These are phyloP conservation scores for Trichoderma pleuroti DNA, from an alignment of 2,329 filamentous ascomycete species.

Conservation along the genomic window DNA sequence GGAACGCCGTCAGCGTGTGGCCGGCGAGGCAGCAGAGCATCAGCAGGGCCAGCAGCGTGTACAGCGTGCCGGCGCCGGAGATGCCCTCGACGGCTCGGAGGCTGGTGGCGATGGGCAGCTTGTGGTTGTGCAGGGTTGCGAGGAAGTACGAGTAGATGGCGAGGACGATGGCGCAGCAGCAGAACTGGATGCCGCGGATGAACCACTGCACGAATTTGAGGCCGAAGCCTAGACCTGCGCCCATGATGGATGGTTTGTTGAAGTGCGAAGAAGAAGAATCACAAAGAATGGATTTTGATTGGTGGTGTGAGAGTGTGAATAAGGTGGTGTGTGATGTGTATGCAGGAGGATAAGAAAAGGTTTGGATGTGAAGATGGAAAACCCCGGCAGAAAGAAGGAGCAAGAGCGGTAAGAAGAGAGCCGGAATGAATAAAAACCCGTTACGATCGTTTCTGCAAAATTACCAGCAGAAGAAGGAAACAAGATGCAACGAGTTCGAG, in stretches of 20 bases:
- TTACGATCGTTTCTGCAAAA: neutral
- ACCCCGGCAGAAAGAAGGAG: neutral
- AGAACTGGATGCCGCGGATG: slow-evolving; percentile 70
- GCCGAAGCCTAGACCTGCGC: slow-evolving; percentile 40
- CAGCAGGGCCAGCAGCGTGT: slow-evolving; percentile 68
- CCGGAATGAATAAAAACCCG: neutral
- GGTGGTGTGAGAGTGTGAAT: neutral
- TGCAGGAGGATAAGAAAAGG: neutral
- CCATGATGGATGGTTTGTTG: slow-evolving; percentile 26
- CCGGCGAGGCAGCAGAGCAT: slow-evolving; percentile 79
- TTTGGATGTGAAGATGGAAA: neutral
- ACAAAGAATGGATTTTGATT: neutral
- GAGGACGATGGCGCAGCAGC: slow-evolving; percentile 69
- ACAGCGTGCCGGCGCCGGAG: slow-evolving; percentile 69
- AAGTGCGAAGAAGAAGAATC: neutral
- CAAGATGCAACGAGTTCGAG: neutral
- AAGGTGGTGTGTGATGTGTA: neutral
- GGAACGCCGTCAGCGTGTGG: slow-evolving; percentile 64
- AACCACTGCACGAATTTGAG: slow-evolving; percentile 68
- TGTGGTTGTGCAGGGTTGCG: slow-evolving; percentile 63
- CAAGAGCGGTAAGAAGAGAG: neutral
- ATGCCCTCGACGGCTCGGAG: slow-evolving; percentile 75
- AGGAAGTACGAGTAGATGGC: slow-evolving; percentile 84
- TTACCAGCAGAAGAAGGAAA: neutral
- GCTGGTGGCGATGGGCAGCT: slow-evolving; percentile 59